Evolutionary conservation across 768 basidiomycete genomes (phyloP), one percentile per base, ranked within the genome.

Genomic region (Dictyophora rubrovolvata): DNA sequence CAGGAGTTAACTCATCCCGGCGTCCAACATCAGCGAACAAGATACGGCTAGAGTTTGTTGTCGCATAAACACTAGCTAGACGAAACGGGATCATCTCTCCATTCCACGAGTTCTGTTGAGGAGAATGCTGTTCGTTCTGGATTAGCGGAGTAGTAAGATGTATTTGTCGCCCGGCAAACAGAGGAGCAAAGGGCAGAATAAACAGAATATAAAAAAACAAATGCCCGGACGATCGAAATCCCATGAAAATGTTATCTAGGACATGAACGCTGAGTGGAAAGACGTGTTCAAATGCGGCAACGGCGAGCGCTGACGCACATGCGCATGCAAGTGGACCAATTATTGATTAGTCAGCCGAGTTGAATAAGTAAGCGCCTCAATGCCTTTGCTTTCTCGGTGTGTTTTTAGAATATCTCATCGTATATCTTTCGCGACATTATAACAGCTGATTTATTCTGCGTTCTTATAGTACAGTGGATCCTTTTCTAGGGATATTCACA

Each of bases 401-500:
- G 42, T 4, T 12, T 42, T 42, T 42, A 9, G n/a, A 42, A 28
- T 28, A 28, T 28, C 28, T 28, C 28, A n/a, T n/a, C n/a, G n/a
- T n/a, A n/a, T n/a, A n/a, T 28, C n/a, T 42, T 42, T 2, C 10
- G 42, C 2, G 5, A 42, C 10, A 42, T 14, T 12, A 42, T 42
- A 37, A 7, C 7, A n/a, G n/a, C 42, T 14, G n/a, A 14, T 14
- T 42, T 5, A 42, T 42, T 42, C 14, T 14, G 12, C 42, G 42
- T 42, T 42, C 3, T 42, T 42, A 37, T 46, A 92, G 89, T 23
- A 68, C 78, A 1, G 64, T 89, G 5, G 90, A 93, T 69, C 83
- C 86, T 5, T 58, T 88, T 16, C 71, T 93, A 46, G 90, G 89
- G 7, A 71, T 90, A 55, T 84, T 89, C 66, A 90, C 89, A 1